Evolutionary conservation across 148 eudicot species (phyloP).

Genomic region (Fallopia convolvulus): DNA sequence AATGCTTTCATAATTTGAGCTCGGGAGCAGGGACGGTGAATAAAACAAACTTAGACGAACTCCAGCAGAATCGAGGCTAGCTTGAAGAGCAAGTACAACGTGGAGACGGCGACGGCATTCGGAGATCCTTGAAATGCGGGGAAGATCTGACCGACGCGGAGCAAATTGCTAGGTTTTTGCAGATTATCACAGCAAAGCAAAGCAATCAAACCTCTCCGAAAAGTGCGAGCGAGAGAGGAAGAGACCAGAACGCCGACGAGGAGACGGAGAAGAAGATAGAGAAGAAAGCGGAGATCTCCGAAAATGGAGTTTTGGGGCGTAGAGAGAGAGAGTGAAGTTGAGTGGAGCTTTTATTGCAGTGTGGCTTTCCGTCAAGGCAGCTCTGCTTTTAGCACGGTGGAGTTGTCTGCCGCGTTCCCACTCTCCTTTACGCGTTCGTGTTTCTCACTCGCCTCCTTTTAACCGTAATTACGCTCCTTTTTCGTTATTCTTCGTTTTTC

Average conservation of each 20-base stretch:
- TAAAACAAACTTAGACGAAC: neutral
- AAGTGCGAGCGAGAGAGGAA: neutral
- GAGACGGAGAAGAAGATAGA: neutral
- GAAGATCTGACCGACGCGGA: neutral
- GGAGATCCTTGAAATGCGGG: constrained; percentile 8
- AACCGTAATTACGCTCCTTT: neutral
- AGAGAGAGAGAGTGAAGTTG: constrained; percentile 3
- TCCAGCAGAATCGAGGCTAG: neutral
- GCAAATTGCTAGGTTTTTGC: neutral
- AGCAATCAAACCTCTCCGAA: neutral
- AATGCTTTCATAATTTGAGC: neutral
- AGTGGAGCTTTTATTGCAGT: constrained; percentile 8
- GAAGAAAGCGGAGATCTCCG: constrained; percentile 1
- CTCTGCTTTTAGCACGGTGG: constrained; percentile 10
- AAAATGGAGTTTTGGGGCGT: neutral
- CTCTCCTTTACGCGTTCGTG: neutral
- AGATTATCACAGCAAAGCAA: neutral
- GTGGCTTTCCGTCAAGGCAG: constrained; percentile 12
- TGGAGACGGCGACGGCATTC: neutral
- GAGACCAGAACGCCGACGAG: neutral
- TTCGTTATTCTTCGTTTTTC: neutral
- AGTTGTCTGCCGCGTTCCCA: neutral
- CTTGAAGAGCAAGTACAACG: neutral
- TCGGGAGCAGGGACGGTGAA: neutral
- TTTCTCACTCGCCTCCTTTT: neutral